Evolutionary conservation across 495 filamentous ascomycete species (phyloP).

Genomic region (Trichocladium antarcticum): DNA sequence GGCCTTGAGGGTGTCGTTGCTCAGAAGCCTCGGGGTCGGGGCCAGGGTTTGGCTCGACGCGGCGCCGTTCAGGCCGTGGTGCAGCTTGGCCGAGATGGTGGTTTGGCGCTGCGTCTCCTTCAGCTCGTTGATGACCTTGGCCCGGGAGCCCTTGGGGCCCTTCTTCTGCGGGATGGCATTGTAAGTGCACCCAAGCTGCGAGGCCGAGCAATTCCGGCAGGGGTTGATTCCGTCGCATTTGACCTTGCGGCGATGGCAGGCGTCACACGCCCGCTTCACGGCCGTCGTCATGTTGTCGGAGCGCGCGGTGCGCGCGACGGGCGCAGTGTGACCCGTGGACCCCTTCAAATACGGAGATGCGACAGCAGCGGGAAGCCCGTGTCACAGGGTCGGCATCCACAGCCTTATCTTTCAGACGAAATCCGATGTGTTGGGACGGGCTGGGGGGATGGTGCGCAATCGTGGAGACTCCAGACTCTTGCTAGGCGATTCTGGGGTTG

Average conservation of each 20-base stretch:
- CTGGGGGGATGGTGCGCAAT: constrained; percentile 16
- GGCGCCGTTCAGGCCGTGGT: constrained; percentile 34
- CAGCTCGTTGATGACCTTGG: constrained; percentile 71
- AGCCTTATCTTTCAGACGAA: constrained; percentile 13
- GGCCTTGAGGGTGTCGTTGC: constrained; percentile 48
- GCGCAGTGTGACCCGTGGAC: constrained; percentile 6
- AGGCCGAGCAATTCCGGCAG: constrained; percentile 59
- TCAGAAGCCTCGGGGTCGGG: constrained; percentile 47
- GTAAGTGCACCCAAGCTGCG: constrained; percentile 64
- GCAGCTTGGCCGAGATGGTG: constrained; percentile 43
- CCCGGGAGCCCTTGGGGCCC: constrained; percentile 69
- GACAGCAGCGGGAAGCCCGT: constrained; percentile 9
- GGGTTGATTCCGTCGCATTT: constrained; percentile 62
- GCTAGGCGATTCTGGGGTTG: constrained; percentile 21
- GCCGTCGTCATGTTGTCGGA: constrained; percentile 38
- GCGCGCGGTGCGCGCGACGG: background rate
- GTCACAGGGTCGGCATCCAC: constrained; percentile 22
- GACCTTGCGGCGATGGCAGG: constrained; percentile 75
- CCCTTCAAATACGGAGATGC: constrained; percentile 7
- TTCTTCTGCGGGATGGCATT: constrained; percentile 80
- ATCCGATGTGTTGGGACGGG: constrained; percentile 12
- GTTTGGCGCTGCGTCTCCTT: constrained; percentile 54
- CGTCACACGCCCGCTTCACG: constrained; percentile 64
- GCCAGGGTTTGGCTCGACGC: constrained; percentile 36
- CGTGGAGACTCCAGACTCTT: constrained; percentile 27